Percentiles rank a stretch among this genome's conserved stretches.
phyloP scores from a whole-genome alignment of 2,329 filamentous ascomycete genomes.

The Trichoderma sp. region DNA sequence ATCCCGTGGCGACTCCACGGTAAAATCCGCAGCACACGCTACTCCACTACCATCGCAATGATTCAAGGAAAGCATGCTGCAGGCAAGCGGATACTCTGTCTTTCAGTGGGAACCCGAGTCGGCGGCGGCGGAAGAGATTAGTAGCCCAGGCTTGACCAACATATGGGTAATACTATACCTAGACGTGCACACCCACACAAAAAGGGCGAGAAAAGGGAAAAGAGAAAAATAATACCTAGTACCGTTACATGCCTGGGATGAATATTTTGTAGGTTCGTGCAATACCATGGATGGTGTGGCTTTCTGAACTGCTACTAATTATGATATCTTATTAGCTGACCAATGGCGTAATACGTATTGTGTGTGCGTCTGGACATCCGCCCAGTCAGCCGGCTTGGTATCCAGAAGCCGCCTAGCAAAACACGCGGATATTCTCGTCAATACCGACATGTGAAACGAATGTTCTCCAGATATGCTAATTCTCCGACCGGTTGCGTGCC shows the following conservation, averaged over 20 bases:
- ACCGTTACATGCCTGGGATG: background rate
- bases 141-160: background rate
- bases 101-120: background rate
- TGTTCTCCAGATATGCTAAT: background rate
- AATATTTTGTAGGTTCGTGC: background rate
- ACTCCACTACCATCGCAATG: background rate
- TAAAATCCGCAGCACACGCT: background rate
- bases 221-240: background rate
- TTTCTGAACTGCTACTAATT: background rate
- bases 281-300: background rate
- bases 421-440: background rate
- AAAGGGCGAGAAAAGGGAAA: background rate
- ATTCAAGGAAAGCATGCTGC: background rate
- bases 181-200: background rate
- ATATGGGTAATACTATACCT: background rate
- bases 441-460: background rate
- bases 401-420: background rate
- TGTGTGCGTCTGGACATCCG: background rate
- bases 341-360: background rate
- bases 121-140: no score
- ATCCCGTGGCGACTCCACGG: background rate
- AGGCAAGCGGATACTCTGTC: background rate
- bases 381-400: background rate
- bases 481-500: background rate
- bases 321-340: background rate